A percentile compares a stretch with the other conserved stretches of the same genome.
phyloP scores from a whole-genome alignment of 345 rosid genomes.

The Lepidium didymum region DNA sequence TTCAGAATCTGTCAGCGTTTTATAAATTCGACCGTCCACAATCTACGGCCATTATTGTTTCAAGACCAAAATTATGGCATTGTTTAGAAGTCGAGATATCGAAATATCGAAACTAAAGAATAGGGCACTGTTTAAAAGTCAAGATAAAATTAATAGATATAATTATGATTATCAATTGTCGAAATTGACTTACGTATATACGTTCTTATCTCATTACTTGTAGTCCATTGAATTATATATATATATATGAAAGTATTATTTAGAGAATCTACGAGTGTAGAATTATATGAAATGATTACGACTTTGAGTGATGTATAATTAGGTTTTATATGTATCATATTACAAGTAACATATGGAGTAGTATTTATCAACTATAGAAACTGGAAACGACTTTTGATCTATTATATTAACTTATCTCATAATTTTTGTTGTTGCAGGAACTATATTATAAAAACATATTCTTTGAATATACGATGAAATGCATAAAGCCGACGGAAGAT shows the following conservation, averaged over 20 bases:
- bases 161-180: too few species aligned
- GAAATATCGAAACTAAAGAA: too few species aligned
- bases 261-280: not conserved
- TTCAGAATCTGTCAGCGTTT: slow-evolving; percentile 11
- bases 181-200: slow-evolving; percentile 7
- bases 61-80: not conserved
- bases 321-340: not conserved
- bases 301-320: not conserved
- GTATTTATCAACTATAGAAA: not conserved
- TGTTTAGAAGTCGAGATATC: not conserved
- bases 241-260: too few species aligned
- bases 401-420: too few species aligned
- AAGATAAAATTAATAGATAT: too few species aligned
- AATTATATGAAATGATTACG: not conserved
- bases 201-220: not conserved
- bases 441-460: too few species aligned
- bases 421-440: too few species aligned
- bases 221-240: too few species aligned
- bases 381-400: not conserved
- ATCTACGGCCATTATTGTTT: slow-evolving; percentile 17
- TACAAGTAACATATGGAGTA: too few species aligned
- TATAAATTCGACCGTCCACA: slow-evolving; percentile 12
- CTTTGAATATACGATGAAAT: too few species aligned
- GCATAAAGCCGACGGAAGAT: too few species aligned
- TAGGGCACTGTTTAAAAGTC: too few species aligned